These are phyloP conservation scores for Elsinoe australis DNA, from an alignment of 2,329 filamentous ascomycete species.

Conservation along the genomic window DNA sequence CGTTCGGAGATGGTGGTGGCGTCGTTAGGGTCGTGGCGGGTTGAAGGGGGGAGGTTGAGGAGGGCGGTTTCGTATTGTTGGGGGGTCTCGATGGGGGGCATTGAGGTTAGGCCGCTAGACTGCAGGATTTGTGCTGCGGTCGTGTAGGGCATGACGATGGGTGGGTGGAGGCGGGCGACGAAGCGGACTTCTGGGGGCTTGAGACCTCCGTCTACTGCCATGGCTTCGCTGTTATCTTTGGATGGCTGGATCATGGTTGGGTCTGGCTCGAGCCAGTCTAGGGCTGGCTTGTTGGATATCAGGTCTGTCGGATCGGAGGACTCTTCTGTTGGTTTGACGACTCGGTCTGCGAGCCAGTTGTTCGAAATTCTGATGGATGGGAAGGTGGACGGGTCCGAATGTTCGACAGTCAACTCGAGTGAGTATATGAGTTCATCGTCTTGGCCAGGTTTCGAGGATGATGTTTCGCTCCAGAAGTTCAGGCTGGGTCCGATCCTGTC, in stretches of 20 bases:
- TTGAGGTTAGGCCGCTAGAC: conserved; percentile 33
- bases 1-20: conserved; percentile 15
- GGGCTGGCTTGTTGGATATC: conserved; percentile 30
- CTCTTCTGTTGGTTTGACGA: conserved; percentile 47
- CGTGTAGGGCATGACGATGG: conserved; percentile 59
- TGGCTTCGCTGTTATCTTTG: conserved; percentile 34
- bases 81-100: conserved; percentile 1
- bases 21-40: conserved; percentile 12
- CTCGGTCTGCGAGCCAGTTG: conserved; percentile 61
- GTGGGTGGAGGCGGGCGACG: conserved; percentile 65
- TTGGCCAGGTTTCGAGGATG: conserved; percentile 28
- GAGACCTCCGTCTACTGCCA: conserved; percentile 48
- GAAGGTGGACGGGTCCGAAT: conserved; percentile 40
- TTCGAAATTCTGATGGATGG: conserved; percentile 62
- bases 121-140: conserved; percentile 57
- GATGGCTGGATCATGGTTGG: conserved; percentile 47
- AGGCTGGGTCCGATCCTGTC: conserved; percentile 61
- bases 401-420: conserved; percentile 58
- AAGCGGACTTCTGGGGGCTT: conserved; percentile 67
- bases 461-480: conserved; percentile 78
- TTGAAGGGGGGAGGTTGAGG: conserved; percentile 15
- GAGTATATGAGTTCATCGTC: conserved; percentile 53
- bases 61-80: conserved; percentile 11
- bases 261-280: conserved; percentile 68
- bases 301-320: conserved; percentile 30